A percentile compares a stretch with the other conserved stretches of the same genome.
These are phyloP conservation scores for Macrophomina phaseolina DNA, from an alignment of 2,329 filamentous ascomycete genomes.

Conservation along the genomic window DNA sequence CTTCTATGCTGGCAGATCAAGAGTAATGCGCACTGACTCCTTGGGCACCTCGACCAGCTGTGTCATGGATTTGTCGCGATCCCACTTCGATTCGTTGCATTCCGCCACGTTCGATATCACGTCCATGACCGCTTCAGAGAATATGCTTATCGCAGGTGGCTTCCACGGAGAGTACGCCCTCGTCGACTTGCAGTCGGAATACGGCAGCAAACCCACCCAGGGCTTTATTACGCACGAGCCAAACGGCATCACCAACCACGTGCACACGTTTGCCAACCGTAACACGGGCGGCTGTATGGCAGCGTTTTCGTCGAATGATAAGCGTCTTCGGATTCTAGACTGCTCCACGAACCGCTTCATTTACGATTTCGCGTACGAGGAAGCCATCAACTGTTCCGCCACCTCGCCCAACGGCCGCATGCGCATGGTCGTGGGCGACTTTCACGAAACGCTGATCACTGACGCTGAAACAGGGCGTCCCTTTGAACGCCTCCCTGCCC, in stretches of 20 bases:
- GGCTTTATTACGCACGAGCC: constrained; percentile 57
- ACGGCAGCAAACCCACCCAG: constrained; percentile 43
- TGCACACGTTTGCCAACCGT: constrained; percentile 59
- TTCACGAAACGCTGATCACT: constrained; percentile 67
- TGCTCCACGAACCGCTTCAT: constrained; percentile 64
- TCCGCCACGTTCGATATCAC: constrained; percentile 52
- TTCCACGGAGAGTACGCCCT: constrained; percentile 64
- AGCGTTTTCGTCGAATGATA: constrained; percentile 64
- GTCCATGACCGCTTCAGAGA: constrained; percentile 57
- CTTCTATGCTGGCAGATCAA: constrained; percentile 56
- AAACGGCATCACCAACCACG: constrained; percentile 64
- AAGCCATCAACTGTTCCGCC: constrained; percentile 74
- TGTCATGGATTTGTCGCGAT: constrained; percentile 55
- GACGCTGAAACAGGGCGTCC: constrained; percentile 69
- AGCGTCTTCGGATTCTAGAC: constrained; percentile 60
- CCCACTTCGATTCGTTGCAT: constrained; percentile 30
- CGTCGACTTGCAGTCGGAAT: constrained; percentile 47
- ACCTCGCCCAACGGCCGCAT: constrained; percentile 74
- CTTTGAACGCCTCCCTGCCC: constrained; percentile 64
- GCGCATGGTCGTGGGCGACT: constrained; percentile 75
- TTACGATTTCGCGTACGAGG: constrained; percentile 60
- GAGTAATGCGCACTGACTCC: constrained; percentile 57
- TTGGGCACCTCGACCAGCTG: constrained; percentile 48
- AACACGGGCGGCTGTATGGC: constrained; percentile 55
- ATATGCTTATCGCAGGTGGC: constrained; percentile 61